phyloP scores from a whole-genome alignment of 1,284 basidiomycete genomes.

The Termitomyces sp. region DNA sequence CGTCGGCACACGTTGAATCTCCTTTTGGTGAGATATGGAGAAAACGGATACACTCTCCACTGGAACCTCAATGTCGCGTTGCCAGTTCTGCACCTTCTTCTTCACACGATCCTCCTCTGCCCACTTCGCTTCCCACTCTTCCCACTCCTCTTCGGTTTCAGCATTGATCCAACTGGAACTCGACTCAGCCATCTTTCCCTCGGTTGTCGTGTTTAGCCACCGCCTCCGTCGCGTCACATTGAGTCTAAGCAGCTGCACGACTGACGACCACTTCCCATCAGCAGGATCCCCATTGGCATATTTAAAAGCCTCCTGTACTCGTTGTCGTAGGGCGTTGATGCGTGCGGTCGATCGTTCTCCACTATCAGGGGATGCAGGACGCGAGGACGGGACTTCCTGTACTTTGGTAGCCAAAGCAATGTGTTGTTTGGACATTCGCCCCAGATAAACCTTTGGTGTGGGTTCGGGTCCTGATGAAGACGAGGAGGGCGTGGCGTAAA shows the following conservation, averaged over 20 bases:
- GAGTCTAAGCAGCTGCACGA: conserved; percentile 23
- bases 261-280: conserved; percentile 26
- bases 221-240: conserved; percentile 20
- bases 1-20: conserved; percentile 5
- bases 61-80: conserved; percentile 17
- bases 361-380: conserved; percentile 8
- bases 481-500: conserved; percentile 15
- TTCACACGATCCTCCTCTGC: conserved; percentile 21
- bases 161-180: conserved; percentile 23
- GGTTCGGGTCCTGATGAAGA: conserved; percentile 7
- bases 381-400: conserved; percentile 17
- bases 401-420: conserved; percentile 19
- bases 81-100: conserved; percentile 27
- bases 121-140: conserved; percentile 22
- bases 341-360: conserved; percentile 12
- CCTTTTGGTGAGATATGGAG: conserved; percentile 7
- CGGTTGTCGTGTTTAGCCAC: conserved; percentile 19
- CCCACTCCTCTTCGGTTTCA: conserved; percentile 23
- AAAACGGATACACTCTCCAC: conserved; percentile 2
- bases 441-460: conserved; percentile 20
- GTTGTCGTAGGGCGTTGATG: conserved; percentile 18
- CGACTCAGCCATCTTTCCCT: conserved; percentile 13
- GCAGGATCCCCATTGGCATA: conserved; percentile 25
- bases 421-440: conserved; percentile 17
- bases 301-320: conserved; percentile 23